Base-by-base conservation (phyloP, 768 basidiomycete genomes). In the Pleurotus tuoliensis region DNA sequence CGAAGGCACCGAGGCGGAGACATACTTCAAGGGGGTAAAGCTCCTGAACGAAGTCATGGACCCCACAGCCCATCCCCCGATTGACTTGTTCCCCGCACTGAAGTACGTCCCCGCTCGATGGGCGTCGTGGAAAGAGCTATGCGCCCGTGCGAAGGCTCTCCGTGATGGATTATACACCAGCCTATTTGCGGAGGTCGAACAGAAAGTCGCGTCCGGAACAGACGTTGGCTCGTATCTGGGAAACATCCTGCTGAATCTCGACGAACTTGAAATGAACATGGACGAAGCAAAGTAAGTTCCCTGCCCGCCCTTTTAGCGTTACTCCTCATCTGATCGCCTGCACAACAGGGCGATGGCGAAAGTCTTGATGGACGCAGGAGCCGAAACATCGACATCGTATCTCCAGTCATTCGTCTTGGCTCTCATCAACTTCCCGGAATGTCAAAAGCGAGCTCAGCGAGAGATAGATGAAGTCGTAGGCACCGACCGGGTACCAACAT, bases 391-490 rank as follows among this genome's bases (percentile, higher is more conserved):
- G 15, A 49, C 48, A n/a, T 47, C 38, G n/a, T 47, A 39, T 40
- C 13, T 73, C 64, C 58, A 61, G 8, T 58, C 66, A 2, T 74
- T 79, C 58, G 56, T 79, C 48, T 65, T 77, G 12, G 71, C 72
- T 1, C 73, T 80, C 72, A 63, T 71, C 5, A 59, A 68, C 9
- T 60, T 75, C 55, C 77, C 77, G 1, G 66, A 71, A 9, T 60
- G 66, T 7, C 73, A 73, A 54, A 55, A 41, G 5, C 70, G 62
- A 48, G 76, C 75, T 0, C 79, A 77, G 51, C 65, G 62, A 4
- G 77, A 79, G 59, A 65, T 81, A 15, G 78, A 80, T 58, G 22
- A 51, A 1, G 67, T 78, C 3, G 59, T 78, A 13, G 74, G 71
- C 8, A 18, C 44, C 2, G 66, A 61, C 22, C 66, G 76, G 3